Evolutionary conservation across 2,329 filamentous ascomycete species (phyloP), one percentile per base, ranked within the genome.

Genomic region (Nigrospora osmanthi): DNA sequence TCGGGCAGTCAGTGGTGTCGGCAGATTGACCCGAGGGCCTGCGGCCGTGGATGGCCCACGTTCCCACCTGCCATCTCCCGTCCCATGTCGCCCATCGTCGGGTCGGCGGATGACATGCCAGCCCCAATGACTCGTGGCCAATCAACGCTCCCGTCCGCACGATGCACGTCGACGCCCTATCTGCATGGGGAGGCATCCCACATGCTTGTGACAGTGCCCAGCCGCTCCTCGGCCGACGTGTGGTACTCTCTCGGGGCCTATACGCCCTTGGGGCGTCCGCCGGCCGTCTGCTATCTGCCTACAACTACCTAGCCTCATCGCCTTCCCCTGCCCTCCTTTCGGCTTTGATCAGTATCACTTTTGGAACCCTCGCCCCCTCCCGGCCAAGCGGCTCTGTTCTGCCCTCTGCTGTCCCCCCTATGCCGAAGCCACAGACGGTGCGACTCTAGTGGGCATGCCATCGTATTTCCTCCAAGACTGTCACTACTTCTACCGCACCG

Each of bases 401-500:
- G 38, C 46, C 35, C 50, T 35, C 43, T 35, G 47, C 45, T 41
- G 43, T 45, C 41, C 43, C 41, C 43, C 40, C 48, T 34, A 42
- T 44, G 35, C 33, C 49, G 43, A 47, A 40, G 49, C 45, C 43
- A 46, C 45, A 28, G 49, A 51, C 50, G 54, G 36, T 47, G 19
- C 45, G 52, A 48, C 44, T 58, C 62, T 54, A 69, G 67, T 75
- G 72, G 75, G 71, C 23, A 94, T 94, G 87, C 86, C 86, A 73
- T 67, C 76, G 58, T 91, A 88, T 66, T 94, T 74, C 67, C 72
- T 87, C 47, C 84, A 93, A 75, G 86, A 94, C 67, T 94, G 87
- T 60, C 88, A 94, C 65, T 94, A 94, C 70, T 94, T 95, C 70
- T 93, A 87, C 73, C 87, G 87, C 73, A 94, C 84, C 66, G 86